Evolutionary conservation across 2,329 filamentous ascomycete species (phyloP), one percentile per base, ranked within the genome.

Genomic region (Fonsecaea nubica): DNA sequence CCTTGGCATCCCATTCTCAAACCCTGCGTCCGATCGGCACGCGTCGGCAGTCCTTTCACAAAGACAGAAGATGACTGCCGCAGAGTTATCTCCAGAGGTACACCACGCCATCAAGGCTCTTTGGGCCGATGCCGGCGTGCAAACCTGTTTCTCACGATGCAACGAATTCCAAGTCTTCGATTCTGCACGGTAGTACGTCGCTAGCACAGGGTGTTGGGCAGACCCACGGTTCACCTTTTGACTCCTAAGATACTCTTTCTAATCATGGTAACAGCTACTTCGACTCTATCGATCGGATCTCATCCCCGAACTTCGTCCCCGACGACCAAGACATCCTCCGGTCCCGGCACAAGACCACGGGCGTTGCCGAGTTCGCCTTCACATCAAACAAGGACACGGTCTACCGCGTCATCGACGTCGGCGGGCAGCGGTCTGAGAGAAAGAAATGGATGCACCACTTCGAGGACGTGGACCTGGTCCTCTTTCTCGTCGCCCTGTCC

Each of bases 371-470:
- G 82, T 97, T 93, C 30, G 94, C 92, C 36, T 97, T 97, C 82
- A 94, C 48, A 15, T 6, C 95, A 78, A 96, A 96, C 72, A 92
- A 92, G 72, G 92, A 97, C 75, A 84, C 97, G 71, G 97, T 93
- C 65, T 97, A 97, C 84, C 89, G 93, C 72, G 97, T 97, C 93
- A 97, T 97, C 81, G 93, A 97, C 76, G 93, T 97, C 55, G 94
- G 93, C 85, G 94, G 93, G 72, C 93, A 97, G 81, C 88, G 93
- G 78, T 97, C 92, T 6, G 93, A 97, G 82, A 89, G 93, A 78
- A 97, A 97, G 90, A 97, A 97, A 88, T 97, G 93, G 93, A 97
- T 97, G 74, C 93, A 97, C 84, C 96, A 93, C 83, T 97, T 97
- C 81, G 93, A 97, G 84, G 97, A 97, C 75, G 93, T 97, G 75